Percentiles rank a stretch among this genome's conserved stretches.
These are phyloP conservation scores for Copromyces sp. DNA, from an alignment of 495 filamentous ascomycete species.

Conservation along the genomic window DNA sequence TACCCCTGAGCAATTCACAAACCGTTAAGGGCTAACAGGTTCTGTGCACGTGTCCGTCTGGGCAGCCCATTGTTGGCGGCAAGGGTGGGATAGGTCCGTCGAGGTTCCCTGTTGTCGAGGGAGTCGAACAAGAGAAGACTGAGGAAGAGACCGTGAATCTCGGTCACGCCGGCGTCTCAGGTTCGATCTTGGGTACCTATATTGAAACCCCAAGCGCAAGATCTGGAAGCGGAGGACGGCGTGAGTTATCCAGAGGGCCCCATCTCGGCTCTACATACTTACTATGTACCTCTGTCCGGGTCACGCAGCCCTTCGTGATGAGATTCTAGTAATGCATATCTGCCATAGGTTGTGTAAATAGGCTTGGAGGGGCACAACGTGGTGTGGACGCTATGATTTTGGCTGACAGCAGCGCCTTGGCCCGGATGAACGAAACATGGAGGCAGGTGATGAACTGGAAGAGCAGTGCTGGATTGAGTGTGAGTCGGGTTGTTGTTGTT, in stretches of 20 bases:
- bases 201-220: background rate
- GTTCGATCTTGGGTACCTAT: background rate
- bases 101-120: background rate
- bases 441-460: background rate
- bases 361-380: background rate
- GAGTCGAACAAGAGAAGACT: background rate
- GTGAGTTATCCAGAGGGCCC: background rate
- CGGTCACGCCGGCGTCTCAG: background rate
- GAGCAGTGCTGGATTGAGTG: background rate
- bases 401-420: background rate
- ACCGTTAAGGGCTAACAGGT: background rate
- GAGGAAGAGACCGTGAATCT: background rate
- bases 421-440: background rate
- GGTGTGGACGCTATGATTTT: background rate
- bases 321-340: background rate
- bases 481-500: background rate
- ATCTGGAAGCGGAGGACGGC: background rate
- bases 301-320: background rate
- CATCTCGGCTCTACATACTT: background rate
- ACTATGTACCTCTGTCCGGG: background rate
- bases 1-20: background rate
- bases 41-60: background rate
- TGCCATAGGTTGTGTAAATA: background rate
- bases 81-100: background rate
- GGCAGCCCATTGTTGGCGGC: background rate